phyloP scores from a whole-genome alignment of 352 stramenopile species.

The Globisporangium carolinianum region DNA sequence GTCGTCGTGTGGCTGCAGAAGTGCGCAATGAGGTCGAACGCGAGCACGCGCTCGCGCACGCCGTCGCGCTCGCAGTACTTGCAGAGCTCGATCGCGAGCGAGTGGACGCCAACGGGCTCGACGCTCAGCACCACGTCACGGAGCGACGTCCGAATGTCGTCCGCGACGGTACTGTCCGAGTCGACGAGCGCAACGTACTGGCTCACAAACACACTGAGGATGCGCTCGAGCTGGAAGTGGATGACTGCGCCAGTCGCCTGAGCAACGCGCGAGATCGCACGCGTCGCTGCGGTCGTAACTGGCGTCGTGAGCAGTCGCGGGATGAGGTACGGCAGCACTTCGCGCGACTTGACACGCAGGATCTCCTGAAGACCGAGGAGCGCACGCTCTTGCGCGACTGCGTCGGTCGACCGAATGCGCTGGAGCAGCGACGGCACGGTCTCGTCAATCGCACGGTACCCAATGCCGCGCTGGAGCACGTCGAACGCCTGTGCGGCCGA shows the following conservation, averaged over 20 bases:
- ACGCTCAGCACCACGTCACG: constrained; percentile 79
- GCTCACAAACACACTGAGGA: constrained; percentile 85
- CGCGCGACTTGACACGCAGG: constrained; percentile 91
- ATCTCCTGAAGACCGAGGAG: constrained; percentile 98
- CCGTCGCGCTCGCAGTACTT: constrained; percentile 92
- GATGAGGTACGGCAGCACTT: constrained; percentile 97
- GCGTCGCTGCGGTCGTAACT: constrained; percentile 85
- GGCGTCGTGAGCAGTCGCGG: constrained; percentile 92
- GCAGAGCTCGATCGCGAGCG: constrained; percentile 92
- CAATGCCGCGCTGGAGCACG: constrained; percentile 94
- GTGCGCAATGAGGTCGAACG: constrained; percentile 88
- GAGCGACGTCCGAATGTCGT: constrained; percentile 70
- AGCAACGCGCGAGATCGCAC: constrained; percentile 90
- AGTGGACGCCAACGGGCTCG: constrained; percentile 89
- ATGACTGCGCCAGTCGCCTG: constrained; percentile 91
- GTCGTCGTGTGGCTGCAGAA: constrained; percentile 83
- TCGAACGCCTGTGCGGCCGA: constrained; percentile 97
- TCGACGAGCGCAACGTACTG: constrained; percentile 54
- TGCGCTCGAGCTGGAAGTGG: constrained; percentile 93
- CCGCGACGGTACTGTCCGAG: constrained; percentile 26
- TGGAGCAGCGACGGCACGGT: constrained; percentile 96
- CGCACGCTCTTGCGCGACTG: constrained; percentile 75
- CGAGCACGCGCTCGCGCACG: constrained; percentile 79
- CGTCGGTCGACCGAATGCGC: constrained; percentile 77
- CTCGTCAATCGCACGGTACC: constrained; percentile 94